Evolutionary conservation across 2,329 filamentous ascomycete genomes (phyloP), one percentile per base, ranked within the genome.

Genomic region (Kalmusia sp.): DNA sequence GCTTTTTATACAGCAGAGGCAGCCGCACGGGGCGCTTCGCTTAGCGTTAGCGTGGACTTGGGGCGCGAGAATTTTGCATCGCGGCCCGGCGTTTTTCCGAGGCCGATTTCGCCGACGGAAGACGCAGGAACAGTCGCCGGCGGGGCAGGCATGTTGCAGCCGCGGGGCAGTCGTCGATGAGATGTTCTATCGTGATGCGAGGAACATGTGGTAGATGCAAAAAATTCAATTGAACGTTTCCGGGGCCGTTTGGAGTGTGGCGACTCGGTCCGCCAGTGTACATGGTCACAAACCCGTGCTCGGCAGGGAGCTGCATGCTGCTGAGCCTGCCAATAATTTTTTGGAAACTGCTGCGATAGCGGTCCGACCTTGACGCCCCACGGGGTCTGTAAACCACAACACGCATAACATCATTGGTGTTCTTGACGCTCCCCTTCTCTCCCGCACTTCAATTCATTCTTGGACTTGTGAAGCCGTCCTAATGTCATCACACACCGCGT

Each of bases 401-500:
- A n/a, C 44, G 33, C 51, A 52, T 33, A 39, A 38, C 35, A 33
- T 37, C 35, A 51, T 15, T 33, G 28, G 11, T 27, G 41, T 41
- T 52, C 21, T 34, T 25, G 24, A 27, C n/a, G 28, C 25, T 37
- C 21, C n/a, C 24, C 27, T 55, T 39, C 17, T 24, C n/a, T 5
- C 15, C 24, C 31, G 19, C 27, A 51, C 14, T 28, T 53, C 33
- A 46, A 53, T 34, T 50, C 49, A 31, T 40, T 47, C 8, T 34
- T 52, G 48, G 51, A 49, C 33, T 40, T 47, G 25, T 49, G 49
- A 51, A 38, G 49, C 47, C 43, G 33, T 17, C 55, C 47, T 34
- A 41, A 79, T 79, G 76, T 56, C 76, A 44, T 75, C 77, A 41
- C 77, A 80, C 57, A 82, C 80, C 48, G 70, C 80, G 54, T 86